Evolutionary conservation across 1,284 basidiomycete genomes (phyloP).

Genomic region (Boletellus sp.): DNA sequence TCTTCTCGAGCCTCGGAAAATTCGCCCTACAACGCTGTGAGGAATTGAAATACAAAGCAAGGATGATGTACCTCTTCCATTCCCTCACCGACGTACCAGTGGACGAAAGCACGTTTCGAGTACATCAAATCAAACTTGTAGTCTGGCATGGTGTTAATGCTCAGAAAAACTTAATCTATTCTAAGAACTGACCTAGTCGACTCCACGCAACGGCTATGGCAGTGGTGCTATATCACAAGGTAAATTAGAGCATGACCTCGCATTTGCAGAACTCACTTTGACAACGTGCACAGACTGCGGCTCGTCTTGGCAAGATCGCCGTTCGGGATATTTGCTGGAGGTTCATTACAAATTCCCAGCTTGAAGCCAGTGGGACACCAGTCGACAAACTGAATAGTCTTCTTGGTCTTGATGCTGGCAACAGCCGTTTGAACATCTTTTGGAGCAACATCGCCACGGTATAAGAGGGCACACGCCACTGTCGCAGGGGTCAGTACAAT

Average conservation of each 20-base stretch:
- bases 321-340: conserved; percentile 85
- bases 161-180: not conserved
- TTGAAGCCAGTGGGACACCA: conserved; percentile 99
- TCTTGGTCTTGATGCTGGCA: conserved; percentile 93
- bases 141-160: conserved; percentile 46
- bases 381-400: conserved; percentile 95
- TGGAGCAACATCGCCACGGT: conserved; percentile 96
- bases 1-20: conserved; percentile 98
- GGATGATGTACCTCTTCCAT: conserved; percentile 78
- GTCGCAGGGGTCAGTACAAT: conserved; percentile 4
- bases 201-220: conserved; percentile 94
- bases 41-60: not conserved
- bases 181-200: conserved; percentile 61
- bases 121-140: conserved; percentile 99
- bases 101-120: conserved; percentile 94
- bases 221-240: conserved; percentile 62
- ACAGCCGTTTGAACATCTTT: conserved; percentile 96
- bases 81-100: conserved; percentile 98
- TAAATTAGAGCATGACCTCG: conserved; percentile 7
- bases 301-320: conserved; percentile 94
- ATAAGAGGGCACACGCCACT: conserved; percentile 88
- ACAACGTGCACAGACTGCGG: conserved; percentile 96
- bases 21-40: conserved; percentile 59
- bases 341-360: conserved; percentile 96
- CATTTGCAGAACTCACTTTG: conserved; percentile 48